Evolutionary conservation across 2,329 filamentous ascomycete genomes (phyloP), one percentile per base, ranked within the genome.

Genomic region (Aspergillus tamarii): DNA sequence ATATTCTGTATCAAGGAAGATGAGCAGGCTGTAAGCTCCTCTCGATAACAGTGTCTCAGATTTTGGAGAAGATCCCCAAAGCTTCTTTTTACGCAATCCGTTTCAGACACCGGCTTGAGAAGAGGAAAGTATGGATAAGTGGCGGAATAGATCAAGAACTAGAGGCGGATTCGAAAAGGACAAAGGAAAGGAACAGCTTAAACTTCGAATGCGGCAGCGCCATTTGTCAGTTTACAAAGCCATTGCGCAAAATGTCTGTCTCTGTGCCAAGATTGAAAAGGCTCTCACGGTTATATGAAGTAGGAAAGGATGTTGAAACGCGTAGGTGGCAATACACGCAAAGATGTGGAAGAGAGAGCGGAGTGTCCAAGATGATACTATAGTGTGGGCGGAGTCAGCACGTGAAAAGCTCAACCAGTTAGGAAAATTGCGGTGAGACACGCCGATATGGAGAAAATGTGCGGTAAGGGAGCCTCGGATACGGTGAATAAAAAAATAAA

Each of bases 161-260:
- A 48, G 41, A 59, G 48, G 43, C 43, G 52, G 41, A 64, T 64
- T 34, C 19, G 63, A 63, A 56, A 50, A 32, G 62, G 50, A 61
- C 55, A 65, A 60, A 59, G 59, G 41, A 62, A 61, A 61, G 54
- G 23, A 59, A 56, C 43, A 66, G 57, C 50, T 60, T 19, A 39
- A 62, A 32, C 60, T 64, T 66, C 55, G 52, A 61, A 50, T 56
- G 63, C 5, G 59, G 59, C 34, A 56, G 43, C 64, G 67, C 67
- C 69, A 70, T 70, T 60, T 68, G 69, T 69, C 59, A 69, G 62
- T 70, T 59, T 59, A 62, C 39, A 58, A 58, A 66, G 57, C 50
- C 45, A 59, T 52, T 48, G 57, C 46, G 60, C 11, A 54, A 36
- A 10, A 30, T 36, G 11, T 16, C 12, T n/a, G 52, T 34, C 19